Base-by-base conservation (phyloP, 1,284 basidiomycete species). In the Ceratobasidium sp. region DNA sequence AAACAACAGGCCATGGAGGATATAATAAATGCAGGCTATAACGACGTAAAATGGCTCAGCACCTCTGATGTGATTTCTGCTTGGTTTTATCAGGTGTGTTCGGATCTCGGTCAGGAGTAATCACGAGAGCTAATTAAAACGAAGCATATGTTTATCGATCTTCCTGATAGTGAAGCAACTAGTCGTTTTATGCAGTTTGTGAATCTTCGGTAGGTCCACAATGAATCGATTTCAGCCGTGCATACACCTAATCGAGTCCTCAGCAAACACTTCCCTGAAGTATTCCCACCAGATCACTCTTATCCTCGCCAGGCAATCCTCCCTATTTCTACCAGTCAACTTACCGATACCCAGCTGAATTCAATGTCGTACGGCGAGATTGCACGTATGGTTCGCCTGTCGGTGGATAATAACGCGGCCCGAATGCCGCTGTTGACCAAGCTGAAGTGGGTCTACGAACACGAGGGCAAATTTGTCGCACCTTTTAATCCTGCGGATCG, bases 131-230 rank as follows among this genome's bases (percentile, higher is more conserved):
- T 34, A 23, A 64, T 32, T 9, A 26, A 18, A 30, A 65, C 26
- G 41, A 26, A 65, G 62, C 62, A 65, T 53, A 50, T 32, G 18
- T 65, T 65, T 23, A 34, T 36, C n/a, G 62, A 65, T 41, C 18
- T 18, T 16, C 30, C 23, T n/a, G 32, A 52, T 39, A 32, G 30
- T 34, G 62, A 65, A 32, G 21, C 12, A n/a, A 46, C 50, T 26
- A 65, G 21, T 26, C 46, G 50, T 4, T 53, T 65, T 34, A 34
- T 65, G 14, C 50, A 53, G 34, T 28, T 36, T 30, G 26, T 39
- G 5, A n/a, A 50, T 23, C 32, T 34, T 26, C n/a, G 62, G 62
- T 65, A 41, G 30, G 45, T 32, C 12, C 12, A 14, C n/a, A 18
- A 32, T 18, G n/a, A 4, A 36, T 16, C 14, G 16, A 30, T 30